A percentile compares a stretch with the other conserved stretches of the same genome.
Evolutionary conservation across 1,284 basidiomycete genomes (phyloP).

Genomic region (Violaceomyces palustris): DNA sequence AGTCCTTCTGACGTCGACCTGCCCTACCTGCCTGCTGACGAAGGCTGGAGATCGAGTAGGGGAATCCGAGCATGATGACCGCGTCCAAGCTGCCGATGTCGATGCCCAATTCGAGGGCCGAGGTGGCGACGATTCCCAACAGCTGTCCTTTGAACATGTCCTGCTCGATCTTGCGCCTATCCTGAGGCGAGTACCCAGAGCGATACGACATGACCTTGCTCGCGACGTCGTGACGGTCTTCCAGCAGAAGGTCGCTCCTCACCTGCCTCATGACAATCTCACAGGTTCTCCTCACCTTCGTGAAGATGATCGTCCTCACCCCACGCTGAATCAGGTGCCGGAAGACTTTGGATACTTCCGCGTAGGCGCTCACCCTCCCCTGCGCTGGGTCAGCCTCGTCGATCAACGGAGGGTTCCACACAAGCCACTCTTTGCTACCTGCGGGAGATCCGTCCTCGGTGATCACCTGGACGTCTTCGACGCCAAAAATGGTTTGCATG

Average conservation of each 20-base stretch:
- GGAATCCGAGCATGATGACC: slow-evolving; percentile 84
- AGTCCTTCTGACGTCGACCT: slow-evolving; percentile 74
- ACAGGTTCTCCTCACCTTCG: slow-evolving; percentile 77
- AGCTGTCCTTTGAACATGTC: slow-evolving; percentile 79
- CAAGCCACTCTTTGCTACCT: slow-evolving; percentile 62
- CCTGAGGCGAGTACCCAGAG: slow-evolving; percentile 67
- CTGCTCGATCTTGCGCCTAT: slow-evolving; percentile 74
- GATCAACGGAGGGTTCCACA: slow-evolving; percentile 62
- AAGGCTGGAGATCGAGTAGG: slow-evolving; percentile 61
- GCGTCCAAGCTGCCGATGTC: slow-evolving; percentile 84
- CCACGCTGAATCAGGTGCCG: slow-evolving; percentile 75
- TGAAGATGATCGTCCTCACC: slow-evolving; percentile 77
- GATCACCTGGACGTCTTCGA: slow-evolving; percentile 67
- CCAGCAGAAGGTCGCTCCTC: slow-evolving; percentile 66
- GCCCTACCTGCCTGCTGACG: slow-evolving; percentile 84
- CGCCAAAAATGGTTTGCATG: slow-evolving; percentile 42
- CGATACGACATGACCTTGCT: slow-evolving; percentile 76
- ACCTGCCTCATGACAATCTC: slow-evolving; percentile 79
- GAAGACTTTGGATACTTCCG: slow-evolving; percentile 72
- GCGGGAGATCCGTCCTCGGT: slow-evolving; percentile 78
- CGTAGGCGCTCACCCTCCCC: slow-evolving; percentile 63
- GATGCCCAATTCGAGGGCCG: slow-evolving; percentile 82
- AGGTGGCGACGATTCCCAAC: slow-evolving; percentile 80
- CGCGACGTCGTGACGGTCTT: slow-evolving; percentile 72
- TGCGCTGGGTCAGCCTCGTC: slow-evolving; percentile 62